Evolutionary conservation across 2,329 filamentous ascomycete genomes (phyloP).

Genomic region (Xylariaceae sp.): DNA sequence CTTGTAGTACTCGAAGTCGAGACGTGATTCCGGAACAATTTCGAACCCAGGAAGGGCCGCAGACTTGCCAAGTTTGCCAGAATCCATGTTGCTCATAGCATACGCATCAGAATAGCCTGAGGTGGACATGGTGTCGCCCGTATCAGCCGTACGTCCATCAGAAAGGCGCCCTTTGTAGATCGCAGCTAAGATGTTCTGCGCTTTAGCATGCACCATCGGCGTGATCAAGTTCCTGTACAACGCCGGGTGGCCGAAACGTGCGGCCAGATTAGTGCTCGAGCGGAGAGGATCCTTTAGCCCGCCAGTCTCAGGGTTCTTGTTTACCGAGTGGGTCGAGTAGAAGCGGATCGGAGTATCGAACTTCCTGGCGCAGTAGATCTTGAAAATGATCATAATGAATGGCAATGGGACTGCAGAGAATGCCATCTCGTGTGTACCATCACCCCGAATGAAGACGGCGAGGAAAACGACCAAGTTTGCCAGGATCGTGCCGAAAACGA

Average conservation of each 20-base stretch:
- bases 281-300: conserved; percentile 49
- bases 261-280: conserved; percentile 63
- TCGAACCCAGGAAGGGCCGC: conserved; percentile 70
- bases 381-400: conserved; percentile 77
- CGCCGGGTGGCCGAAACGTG: conserved; percentile 74
- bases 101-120: conserved; percentile 81
- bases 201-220: conserved; percentile 55
- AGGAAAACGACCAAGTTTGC: conserved; percentile 76
- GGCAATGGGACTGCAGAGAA: conserved; percentile 70
- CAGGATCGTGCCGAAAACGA: conserved; percentile 76
- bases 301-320: conserved; percentile 42
- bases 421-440: conserved; percentile 57
- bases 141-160: conserved; percentile 59
- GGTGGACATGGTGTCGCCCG: conserved; percentile 52
- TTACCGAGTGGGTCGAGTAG: conserved; percentile 64
- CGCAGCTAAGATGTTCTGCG: conserved; percentile 78
- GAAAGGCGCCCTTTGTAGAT: conserved; percentile 79
- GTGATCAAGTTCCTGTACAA: conserved; percentile 21
- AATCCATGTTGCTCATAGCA: conserved; percentile 72
- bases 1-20: conserved; percentile 92
- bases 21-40: conserved; percentile 77
- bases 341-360: conserved; percentile 82
- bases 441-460: conserved; percentile 67
- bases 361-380: conserved; percentile 69
- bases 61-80: conserved; percentile 45